Conservation (phyloP, 2,329 filamentous ascomycete species). For the Pezicula neosporulosa region DNA sequence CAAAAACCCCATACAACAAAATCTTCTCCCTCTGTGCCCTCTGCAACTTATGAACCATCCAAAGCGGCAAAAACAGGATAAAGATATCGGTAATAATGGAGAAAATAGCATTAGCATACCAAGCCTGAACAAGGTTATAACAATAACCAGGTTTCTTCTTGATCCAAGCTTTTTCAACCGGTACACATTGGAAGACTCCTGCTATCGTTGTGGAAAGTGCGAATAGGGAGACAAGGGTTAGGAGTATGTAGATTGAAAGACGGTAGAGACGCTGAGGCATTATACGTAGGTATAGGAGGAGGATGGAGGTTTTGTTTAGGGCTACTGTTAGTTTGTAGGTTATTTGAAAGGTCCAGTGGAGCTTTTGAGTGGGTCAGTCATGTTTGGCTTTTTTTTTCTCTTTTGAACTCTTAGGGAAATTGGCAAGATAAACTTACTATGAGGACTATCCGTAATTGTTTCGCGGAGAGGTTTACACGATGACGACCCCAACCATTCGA, state of each 20-base stretch:
- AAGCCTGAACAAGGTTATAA: constrained; percentile 11
- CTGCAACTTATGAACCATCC: constrained; percentile 14
- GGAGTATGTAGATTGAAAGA: constrained; percentile 6
- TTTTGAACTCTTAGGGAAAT: background rate
- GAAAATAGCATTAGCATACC: constrained; percentile 12
- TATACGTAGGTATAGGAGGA: constrained; percentile 12
- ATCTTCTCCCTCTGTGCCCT: constrained; percentile 35
- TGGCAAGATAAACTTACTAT: constrained; percentile 2
- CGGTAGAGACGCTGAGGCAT: constrained; percentile 9
- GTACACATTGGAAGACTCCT: constrained; percentile 11
- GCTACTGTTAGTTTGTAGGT: constrained; percentile 12
- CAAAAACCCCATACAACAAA: constrained; percentile 39
- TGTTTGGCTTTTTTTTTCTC: background rate
- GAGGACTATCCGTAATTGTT: constrained; percentile 5
- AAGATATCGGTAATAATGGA: constrained; percentile 11
- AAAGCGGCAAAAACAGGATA: constrained; percentile 11
- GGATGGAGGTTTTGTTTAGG: constrained; percentile 10
- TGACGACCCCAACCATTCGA: constrained; percentile 11
- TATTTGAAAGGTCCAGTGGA: constrained; percentile 13
- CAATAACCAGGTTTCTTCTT: constrained; percentile 9
- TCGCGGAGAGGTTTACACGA: constrained; percentile 3
- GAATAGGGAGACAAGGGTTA: constrained; percentile 6
- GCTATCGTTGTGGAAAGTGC: constrained; percentile 9
- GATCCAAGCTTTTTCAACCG: constrained; percentile 11
- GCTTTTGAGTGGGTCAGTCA: background rate